Evolutionary conservation across 495 filamentous ascomycete species (phyloP).

Genomic region (Hyaloscypha hepaticicola): DNA sequence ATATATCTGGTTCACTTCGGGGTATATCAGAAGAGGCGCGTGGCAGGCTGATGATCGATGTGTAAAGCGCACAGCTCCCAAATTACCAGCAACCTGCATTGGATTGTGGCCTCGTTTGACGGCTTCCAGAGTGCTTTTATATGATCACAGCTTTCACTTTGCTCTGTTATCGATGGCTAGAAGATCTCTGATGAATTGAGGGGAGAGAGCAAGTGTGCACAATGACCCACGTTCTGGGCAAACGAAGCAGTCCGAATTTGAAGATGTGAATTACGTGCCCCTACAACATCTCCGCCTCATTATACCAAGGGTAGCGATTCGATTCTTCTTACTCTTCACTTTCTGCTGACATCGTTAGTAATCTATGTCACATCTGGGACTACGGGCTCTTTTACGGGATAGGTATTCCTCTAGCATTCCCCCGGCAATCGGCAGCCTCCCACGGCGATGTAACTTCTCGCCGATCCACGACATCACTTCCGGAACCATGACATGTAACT

Average conservation of each 20-base stretch:
- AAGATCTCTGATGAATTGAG: not conserved
- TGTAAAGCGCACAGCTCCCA: too few species aligned
- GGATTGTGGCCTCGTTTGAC: too few species aligned
- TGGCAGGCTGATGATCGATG: too few species aligned
- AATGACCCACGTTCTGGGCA: not conserved
- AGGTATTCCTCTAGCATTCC: not conserved
- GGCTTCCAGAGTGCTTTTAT: too few species aligned
- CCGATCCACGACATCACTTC: not conserved
- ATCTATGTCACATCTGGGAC: constrained; percentile 1
- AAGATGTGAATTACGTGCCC: too few species aligned
- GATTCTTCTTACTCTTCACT: not conserved
- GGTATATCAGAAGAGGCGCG: too few species aligned
- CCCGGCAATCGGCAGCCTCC: not conserved
- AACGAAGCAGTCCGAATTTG: not conserved
- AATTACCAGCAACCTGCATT: too few species aligned
- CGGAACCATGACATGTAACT: constrained; percentile 10
- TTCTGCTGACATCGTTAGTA: constrained; percentile 2
- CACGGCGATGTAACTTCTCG: not conserved
- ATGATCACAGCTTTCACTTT: too few species aligned
- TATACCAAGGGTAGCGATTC: not conserved
- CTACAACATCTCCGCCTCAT: not conserved
- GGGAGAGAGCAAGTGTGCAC: not conserved
- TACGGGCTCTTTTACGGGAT: not conserved
- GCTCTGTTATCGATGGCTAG: too few species aligned
- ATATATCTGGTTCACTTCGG: too few species aligned